phyloP scores from a whole-genome alignment of 805 yeast genomes.

The Hanseniaspora vineae region DNA sequence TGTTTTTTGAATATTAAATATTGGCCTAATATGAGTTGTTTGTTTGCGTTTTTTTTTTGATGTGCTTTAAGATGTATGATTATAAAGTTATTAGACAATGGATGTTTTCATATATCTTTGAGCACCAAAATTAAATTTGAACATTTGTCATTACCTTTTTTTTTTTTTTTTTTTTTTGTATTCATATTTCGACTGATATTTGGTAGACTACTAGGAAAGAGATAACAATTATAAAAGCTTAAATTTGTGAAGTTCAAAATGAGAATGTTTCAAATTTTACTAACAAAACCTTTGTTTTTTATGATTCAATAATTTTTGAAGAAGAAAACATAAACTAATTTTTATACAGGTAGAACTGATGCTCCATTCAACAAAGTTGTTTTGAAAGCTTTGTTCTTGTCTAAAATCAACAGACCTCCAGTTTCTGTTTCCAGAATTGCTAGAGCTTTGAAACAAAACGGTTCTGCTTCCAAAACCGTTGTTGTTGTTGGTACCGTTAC shows the following conservation, averaged over 20 bases:
- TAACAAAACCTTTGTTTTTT: too few species aligned
- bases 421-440: slow-evolving; percentile 89
- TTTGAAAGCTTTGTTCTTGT: slow-evolving; percentile 88
- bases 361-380: slow-evolving; percentile 97
- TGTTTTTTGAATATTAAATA: neutral
- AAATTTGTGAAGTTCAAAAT: too few species aligned
- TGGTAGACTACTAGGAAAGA: too few species aligned
- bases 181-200: neutral
- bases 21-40: neutral
- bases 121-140: too few species aligned
- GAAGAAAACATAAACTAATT: neutral
- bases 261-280: too few species aligned
- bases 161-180: neutral
- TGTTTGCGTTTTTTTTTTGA: too few species aligned
- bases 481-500: slow-evolving; percentile 99
- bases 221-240: too few species aligned
- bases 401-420: slow-evolving; percentile 99
- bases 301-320: too few species aligned
- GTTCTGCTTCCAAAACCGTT: slow-evolving; percentile 80
- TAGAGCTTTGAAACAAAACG: slow-evolving; percentile 70
- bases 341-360: slow-evolving; percentile 80
- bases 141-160: too few species aligned
- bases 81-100: neutral
- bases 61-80: neutral
- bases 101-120: neutral